These are phyloP conservation scores for Mimosa pudica DNA, from an alignment of 306 rosid species.

Conservation along the genomic window DNA sequence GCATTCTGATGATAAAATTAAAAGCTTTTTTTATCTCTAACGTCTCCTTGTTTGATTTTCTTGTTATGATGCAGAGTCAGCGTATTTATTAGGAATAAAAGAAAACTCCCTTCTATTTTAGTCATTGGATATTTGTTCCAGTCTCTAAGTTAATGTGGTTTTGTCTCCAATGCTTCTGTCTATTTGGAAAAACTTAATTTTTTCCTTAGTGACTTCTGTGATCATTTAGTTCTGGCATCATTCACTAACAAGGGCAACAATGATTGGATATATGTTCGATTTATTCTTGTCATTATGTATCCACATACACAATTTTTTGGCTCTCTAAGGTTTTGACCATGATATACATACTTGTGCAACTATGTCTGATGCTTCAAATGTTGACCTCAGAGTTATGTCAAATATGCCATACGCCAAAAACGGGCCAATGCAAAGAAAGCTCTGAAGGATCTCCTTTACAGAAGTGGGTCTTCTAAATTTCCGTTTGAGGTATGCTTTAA, in stretches of 20 bases:
- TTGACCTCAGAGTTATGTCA: slow-evolving; percentile 58
- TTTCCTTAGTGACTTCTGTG: slow-evolving; percentile 13
- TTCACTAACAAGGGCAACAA: neutral
- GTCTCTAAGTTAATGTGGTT: neutral
- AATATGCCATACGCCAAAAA: slow-evolving; percentile 67
- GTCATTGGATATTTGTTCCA: neutral
- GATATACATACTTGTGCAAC: neutral
- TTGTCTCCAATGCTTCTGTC: slow-evolving; percentile 10
- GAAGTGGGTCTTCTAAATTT: slow-evolving; percentile 55
- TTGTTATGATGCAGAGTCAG: neutral
- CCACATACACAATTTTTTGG: neutral
- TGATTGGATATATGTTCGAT: neutral
- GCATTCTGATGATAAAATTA: slow-evolving; percentile 58
- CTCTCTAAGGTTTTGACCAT: neutral
- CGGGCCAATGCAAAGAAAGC: slow-evolving; percentile 93
- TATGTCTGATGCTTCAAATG: slow-evolving; percentile 36
- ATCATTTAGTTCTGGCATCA: slow-evolving; percentile 1
- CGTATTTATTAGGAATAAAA: neutral
- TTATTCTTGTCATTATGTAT: neutral
- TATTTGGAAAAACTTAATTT: neutral
- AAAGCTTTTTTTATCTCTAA: slow-evolving; percentile 51
- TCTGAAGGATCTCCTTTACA: slow-evolving; percentile 66
- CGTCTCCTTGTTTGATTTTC: neutral
- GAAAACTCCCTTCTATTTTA: neutral
- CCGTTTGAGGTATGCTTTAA: slow-evolving; percentile 49